Percentiles rank a stretch among this genome's conserved stretches.
These are phyloP conservation scores for Ceratocystis huliohia DNA, from an alignment of 2,329 filamentous ascomycete species.

Conservation along the genomic window DNA sequence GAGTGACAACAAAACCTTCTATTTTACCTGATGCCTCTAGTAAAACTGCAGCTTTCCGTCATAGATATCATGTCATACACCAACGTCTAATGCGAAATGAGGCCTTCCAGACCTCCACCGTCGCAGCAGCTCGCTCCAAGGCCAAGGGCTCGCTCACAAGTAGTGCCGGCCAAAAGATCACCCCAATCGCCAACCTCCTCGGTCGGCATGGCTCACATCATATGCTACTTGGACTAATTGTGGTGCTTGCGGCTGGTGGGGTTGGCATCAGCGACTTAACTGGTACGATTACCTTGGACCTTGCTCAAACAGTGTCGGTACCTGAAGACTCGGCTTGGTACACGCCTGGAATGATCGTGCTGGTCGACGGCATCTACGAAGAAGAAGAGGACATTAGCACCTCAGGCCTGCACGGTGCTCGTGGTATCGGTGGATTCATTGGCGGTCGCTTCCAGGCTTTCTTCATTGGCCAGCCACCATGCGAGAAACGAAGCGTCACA, in stretches of 20 bases:
- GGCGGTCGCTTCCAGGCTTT: conserved; percentile 87
- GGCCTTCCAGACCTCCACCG: conserved; percentile 72
- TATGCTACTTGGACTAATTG: conserved; percentile 73
- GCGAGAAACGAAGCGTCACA: conserved; percentile 68
- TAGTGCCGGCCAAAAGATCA: conserved; percentile 70
- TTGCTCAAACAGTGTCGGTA: conserved; percentile 67
- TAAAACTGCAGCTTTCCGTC: conserved; percentile 76
- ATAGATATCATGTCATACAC: conserved; percentile 83
- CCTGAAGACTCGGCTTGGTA: conserved; percentile 86
- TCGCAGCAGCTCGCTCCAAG: conserved; percentile 45
- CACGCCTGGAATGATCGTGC: conserved; percentile 85
- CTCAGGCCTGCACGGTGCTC: conserved; percentile 59
- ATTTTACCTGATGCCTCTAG: conserved; percentile 64
- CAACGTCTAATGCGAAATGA: conserved; percentile 87
- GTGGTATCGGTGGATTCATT: conserved; percentile 77
- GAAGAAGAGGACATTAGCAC: conserved; percentile 73
- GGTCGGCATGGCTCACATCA: conserved; percentile 75
- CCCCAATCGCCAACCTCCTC: conserved; percentile 62
- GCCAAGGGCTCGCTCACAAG: conserved; percentile 47
- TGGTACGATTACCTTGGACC: conserved; percentile 73
- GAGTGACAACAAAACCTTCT: conserved; percentile 51
- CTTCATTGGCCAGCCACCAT: conserved; percentile 82
- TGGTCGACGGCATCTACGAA: conserved; percentile 92
- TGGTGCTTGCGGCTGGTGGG: conserved; percentile 65
- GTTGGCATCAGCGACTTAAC: conserved; percentile 77